phyloP scores from a whole-genome alignment of 2,329 filamentous ascomycete genomes.

The Westerdykella aurantiaca region DNA sequence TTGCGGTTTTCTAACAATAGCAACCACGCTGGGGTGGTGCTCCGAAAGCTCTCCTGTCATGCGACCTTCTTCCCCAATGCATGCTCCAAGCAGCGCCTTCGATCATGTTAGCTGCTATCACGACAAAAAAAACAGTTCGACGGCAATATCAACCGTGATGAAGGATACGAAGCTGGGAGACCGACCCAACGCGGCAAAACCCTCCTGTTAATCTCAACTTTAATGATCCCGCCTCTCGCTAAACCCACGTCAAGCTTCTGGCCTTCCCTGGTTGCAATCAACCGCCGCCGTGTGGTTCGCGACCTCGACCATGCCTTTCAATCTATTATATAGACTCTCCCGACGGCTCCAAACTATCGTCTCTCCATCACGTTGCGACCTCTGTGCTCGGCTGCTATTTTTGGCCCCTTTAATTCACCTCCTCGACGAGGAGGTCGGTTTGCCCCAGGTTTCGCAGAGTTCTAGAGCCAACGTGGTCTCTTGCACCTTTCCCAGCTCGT shows the following conservation, averaged over 20 bases:
- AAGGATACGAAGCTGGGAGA: not conserved
- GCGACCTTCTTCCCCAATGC: no score
- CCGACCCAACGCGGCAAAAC: not conserved
- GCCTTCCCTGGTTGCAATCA: constrained; percentile 24
- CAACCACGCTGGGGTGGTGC: no score
- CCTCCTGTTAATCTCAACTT: constrained; percentile 23
- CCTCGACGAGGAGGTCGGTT: constrained; percentile 1
- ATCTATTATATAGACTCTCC: constrained; percentile 6
- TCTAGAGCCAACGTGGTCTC: constrained; percentile 24
- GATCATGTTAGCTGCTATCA: no score
- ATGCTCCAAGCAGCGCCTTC: no score
- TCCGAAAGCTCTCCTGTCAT: no score
- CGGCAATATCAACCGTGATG: not conserved
- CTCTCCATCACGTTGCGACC: constrained; percentile 13
- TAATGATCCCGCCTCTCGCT: constrained; percentile 5
- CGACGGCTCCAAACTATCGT: constrained; percentile 24
- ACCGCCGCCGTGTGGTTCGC: constrained; percentile 31
- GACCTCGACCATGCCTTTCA: constrained; percentile 28
- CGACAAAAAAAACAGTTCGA: not conserved
- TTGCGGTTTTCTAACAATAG: no score
- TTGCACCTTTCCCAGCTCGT: constrained; percentile 6
- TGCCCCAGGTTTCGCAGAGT: constrained; percentile 15
- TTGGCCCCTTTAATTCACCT: constrained; percentile 11
- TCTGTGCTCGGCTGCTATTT: constrained; percentile 19
- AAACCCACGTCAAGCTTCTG: constrained; percentile 19